Conservation (phyloP, 768 basidiomycete species). For the Tricholoma furcatifolium region DNA sequence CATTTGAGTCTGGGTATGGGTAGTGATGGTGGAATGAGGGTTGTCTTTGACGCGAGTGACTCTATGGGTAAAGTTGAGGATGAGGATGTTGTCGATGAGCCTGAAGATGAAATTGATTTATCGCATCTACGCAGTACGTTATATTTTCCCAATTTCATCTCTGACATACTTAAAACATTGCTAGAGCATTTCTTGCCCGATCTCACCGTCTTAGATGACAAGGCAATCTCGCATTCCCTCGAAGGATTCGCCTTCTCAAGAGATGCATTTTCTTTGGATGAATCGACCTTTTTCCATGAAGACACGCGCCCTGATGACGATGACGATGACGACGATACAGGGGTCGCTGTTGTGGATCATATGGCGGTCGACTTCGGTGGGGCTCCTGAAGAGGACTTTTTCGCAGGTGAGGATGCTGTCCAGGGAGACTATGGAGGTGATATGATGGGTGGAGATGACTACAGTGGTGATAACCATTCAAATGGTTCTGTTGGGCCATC, state of each 20-base stretch:
- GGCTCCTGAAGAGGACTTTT: slow-evolving; percentile 60
- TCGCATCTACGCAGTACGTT: slow-evolving; percentile 57
- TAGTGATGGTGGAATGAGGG: slow-evolving; percentile 77
- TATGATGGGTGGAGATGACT: slow-evolving; percentile 31
- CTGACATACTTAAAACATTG: slow-evolving; percentile 4
- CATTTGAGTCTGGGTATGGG: slow-evolving; percentile 81
- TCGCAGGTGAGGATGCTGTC: slow-evolving; percentile 52
- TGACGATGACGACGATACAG: slow-evolving; percentile 31
- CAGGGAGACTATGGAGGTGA: slow-evolving; percentile 29
- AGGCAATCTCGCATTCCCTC: slow-evolving; percentile 80
- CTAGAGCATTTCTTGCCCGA: slow-evolving; percentile 75
- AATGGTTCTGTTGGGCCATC: slow-evolving; percentile 46
- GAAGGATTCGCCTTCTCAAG: slow-evolving; percentile 81
- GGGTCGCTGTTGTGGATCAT: slow-evolving; percentile 29
- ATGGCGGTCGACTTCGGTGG: slow-evolving; percentile 43
- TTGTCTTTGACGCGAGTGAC: slow-evolving; percentile 96
- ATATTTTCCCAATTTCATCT: background rate
- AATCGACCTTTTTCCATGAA: slow-evolving; percentile 58
- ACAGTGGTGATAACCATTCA: slow-evolving; percentile 39
- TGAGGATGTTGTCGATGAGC: slow-evolving; percentile 71
- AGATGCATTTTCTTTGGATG: slow-evolving; percentile 60
- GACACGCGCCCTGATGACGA: slow-evolving; percentile 43
- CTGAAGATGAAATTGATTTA: slow-evolving; percentile 66
- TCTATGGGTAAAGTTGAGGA: slow-evolving; percentile 80
- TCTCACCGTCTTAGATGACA: slow-evolving; percentile 57